phyloP scores from a whole-genome alignment of 371 early-diverging fungal genomes.

The Apophysomyces ossiformis region DNA sequence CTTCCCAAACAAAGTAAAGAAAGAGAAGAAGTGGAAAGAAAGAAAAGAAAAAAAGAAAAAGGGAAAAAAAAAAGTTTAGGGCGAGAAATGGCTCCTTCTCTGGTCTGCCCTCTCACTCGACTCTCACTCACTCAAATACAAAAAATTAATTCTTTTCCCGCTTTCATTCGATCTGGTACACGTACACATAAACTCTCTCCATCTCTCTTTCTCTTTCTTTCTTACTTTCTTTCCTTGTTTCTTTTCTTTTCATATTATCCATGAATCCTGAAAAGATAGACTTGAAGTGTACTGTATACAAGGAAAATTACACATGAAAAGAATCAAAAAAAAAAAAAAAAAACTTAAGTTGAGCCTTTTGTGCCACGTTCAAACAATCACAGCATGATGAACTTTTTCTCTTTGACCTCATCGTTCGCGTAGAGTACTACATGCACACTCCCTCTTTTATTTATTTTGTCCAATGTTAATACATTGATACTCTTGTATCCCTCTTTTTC shows the following conservation, averaged over 20 bases:
- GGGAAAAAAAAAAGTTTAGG: conserved; percentile 14
- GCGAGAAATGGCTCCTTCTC: conserved; percentile 3
- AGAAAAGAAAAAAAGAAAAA: conserved; percentile 10
- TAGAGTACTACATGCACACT: not conserved
- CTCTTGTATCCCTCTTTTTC: too few relatives aligned
- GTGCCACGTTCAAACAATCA: conserved; percentile 3
- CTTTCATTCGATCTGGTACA: not conserved
- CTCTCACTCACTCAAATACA: too few relatives aligned
- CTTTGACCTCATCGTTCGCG: not conserved
- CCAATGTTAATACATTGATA: too few relatives aligned
- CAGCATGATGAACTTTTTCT: not conserved
- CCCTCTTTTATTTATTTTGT: not conserved
- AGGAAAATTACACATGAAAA: not conserved
- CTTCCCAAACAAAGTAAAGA: conserved; percentile 3
- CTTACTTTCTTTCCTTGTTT: not conserved
- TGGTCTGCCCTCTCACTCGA: not conserved
- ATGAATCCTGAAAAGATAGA: not conserved
- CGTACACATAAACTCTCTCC: too few relatives aligned
- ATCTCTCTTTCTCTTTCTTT: not conserved
- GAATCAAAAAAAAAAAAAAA: not conserved
- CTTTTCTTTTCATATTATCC: not conserved
- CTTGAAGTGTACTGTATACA: not conserved
- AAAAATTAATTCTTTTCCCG: not conserved
- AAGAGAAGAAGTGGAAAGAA: not conserved
- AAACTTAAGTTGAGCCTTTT: not conserved